Conservation (phyloP, 306 rosid genomes). For the Neltuma alba region DNA sequence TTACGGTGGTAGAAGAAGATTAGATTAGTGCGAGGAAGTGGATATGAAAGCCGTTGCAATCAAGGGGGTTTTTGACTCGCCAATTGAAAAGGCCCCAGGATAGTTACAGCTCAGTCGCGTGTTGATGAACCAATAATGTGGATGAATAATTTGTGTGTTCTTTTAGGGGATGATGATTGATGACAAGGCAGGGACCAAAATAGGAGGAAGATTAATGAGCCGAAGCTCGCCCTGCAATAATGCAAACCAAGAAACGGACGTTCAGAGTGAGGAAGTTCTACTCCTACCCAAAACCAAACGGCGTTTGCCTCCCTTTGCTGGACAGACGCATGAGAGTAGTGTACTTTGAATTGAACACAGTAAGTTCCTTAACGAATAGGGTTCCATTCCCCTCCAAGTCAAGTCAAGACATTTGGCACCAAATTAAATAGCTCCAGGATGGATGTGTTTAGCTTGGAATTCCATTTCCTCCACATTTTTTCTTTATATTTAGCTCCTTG, state of each 20-base stretch:
- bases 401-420: no score
- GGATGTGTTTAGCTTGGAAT: no score
- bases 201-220: not conserved
- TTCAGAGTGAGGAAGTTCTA: not conserved
- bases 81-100: not conserved
- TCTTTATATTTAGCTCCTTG: no score
- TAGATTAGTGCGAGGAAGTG: not conserved
- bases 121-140: conserved; percentile 13
- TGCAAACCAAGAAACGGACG: not conserved
- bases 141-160: not conserved
- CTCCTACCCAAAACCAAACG: no score
- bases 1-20: not conserved
- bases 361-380: no score
- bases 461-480: no score
- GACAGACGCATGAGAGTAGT: not conserved
- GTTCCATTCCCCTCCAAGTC: no score
- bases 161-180: not conserved
- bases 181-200: not conserved
- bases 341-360: no score
- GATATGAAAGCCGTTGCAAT: not conserved
- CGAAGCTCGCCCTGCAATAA: not conserved
- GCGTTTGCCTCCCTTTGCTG: not conserved
- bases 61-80: not conserved
- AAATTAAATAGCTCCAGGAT: no score
- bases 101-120: not conserved